These are phyloP conservation scores for Penicillium sumatraense DNA, from an alignment of 2,329 filamentous ascomycete genomes.

Conservation along the genomic window DNA sequence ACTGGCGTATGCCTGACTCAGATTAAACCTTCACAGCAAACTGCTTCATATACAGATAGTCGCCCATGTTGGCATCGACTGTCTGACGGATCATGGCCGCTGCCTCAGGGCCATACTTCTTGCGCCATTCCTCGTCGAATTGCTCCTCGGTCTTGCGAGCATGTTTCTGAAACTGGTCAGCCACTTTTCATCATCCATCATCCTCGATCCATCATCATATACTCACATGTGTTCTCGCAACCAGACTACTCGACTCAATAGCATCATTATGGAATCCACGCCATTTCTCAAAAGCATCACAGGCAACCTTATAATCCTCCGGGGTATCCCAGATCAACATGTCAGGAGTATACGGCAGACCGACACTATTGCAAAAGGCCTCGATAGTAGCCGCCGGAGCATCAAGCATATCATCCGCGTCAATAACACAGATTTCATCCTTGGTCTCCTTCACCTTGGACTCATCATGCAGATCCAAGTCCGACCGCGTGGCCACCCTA, in stretches of 20 bases:
- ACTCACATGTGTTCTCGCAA: slow-evolving; percentile 58
- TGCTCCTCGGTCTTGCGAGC: slow-evolving; percentile 56
- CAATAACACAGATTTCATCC: slow-evolving; percentile 79
- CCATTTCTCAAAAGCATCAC: slow-evolving; percentile 91
- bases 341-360: slow-evolving; percentile 71
- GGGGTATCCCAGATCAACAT: slow-evolving; percentile 88
- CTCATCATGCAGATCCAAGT: slow-evolving; percentile 30
- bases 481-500: slow-evolving; percentile 55
- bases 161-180: slow-evolving; percentile 21
- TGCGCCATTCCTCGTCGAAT: slow-evolving; percentile 62
- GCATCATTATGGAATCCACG: slow-evolving; percentile 96
- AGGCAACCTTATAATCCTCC: slow-evolving; percentile 70
- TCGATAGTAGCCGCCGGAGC: slow-evolving; percentile 75
- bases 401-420: slow-evolving; percentile 93
- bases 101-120: slow-evolving; percentile 64
- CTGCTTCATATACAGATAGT: slow-evolving; percentile 69
- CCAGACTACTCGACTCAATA: slow-evolving; percentile 77
- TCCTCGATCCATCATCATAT: not conserved
- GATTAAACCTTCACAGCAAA: slow-evolving; percentile 60
- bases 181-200: not conserved
- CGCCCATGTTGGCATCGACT: slow-evolving; percentile 62
- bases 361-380: slow-evolving; percentile 80
- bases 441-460: slow-evolving; percentile 31
- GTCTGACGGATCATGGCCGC: slow-evolving; percentile 63
- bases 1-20: no score